These are phyloP conservation scores for Suhomyces faveliae DNA, from an alignment of 805 yeast genomes.

Conservation along the genomic window DNA sequence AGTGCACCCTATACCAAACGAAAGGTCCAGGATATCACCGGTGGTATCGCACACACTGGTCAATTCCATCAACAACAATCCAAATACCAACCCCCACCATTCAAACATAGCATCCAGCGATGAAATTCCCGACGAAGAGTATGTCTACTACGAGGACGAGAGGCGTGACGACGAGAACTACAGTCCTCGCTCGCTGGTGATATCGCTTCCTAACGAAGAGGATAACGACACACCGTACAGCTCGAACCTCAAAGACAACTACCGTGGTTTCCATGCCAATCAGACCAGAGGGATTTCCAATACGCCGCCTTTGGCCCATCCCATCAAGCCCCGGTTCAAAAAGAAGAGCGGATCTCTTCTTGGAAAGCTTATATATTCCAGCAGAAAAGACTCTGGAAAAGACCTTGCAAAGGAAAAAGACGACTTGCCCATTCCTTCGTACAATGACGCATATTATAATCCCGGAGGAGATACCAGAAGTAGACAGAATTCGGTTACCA, in stretches of 20 bases:
- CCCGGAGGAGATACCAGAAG: not conserved
- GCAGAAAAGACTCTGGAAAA: slow-evolving; percentile 29
- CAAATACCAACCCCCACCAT: slow-evolving; percentile 1
- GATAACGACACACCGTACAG: not conserved
- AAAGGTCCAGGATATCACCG: slow-evolving; percentile 8
- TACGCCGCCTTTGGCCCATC: slow-evolving; percentile 48
- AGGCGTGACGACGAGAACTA: slow-evolving; percentile 10
- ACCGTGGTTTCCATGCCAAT: slow-evolving; percentile 42
- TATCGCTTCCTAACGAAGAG: slow-evolving; percentile 7
- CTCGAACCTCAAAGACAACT: slow-evolving; percentile 21
- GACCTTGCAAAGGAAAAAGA: not conserved
- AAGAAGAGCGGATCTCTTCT: slow-evolving; percentile 37
- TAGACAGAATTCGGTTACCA: slow-evolving; percentile 10
- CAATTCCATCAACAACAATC: too few species aligned
- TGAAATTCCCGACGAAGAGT: not conserved
- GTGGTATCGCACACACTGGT: slow-evolving; percentile 6
- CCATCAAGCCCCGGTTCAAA: slow-evolving; percentile 46
- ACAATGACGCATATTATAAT: not conserved
- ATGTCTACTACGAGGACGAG: not conserved
- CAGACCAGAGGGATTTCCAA: slow-evolving; percentile 28
- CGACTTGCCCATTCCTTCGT: not conserved
- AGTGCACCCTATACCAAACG: not conserved
- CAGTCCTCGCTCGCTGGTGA: slow-evolving; percentile 13
- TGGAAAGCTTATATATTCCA: slow-evolving; percentile 39
- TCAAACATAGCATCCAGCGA: too few species aligned